Conservation (phyloP, 2,329 filamentous ascomycete genomes). For the Lachnellula arida region DNA sequence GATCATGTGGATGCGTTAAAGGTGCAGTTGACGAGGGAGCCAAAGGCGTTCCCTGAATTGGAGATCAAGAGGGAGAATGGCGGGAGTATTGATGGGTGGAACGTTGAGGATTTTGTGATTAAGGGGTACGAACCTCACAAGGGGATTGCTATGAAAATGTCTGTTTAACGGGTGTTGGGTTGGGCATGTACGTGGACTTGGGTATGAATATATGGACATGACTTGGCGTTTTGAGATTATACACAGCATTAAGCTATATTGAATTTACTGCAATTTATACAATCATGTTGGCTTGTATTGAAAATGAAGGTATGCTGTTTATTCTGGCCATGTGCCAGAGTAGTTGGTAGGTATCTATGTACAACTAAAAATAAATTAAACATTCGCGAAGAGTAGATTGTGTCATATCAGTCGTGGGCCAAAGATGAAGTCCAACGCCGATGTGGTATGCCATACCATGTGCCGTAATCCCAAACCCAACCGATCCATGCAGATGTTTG, state of each 20-base stretch:
- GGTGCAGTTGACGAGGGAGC: constrained; percentile 74
- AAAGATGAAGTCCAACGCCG: too few species aligned
- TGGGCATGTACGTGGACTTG: not conserved
- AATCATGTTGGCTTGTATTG: not conserved
- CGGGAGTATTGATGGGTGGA: constrained; percentile 86
- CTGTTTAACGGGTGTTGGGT: constrained; percentile 50
- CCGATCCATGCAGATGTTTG: not conserved
- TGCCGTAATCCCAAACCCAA: not conserved
- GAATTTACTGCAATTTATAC: not conserved
- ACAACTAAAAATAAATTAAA: too few species aligned
- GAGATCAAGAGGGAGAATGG: constrained; percentile 64
- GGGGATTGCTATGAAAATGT: constrained; percentile 98
- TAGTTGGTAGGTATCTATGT: too few species aligned
- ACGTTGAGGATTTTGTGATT: constrained; percentile 79
- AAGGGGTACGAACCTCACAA: constrained; percentile 88
- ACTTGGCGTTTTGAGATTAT: not conserved
- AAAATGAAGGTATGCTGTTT: too few species aligned
- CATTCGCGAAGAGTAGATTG: too few species aligned
- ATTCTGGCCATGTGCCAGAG: too few species aligned
- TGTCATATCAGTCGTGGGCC: too few species aligned
- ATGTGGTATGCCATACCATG: not conserved
- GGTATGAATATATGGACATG: not conserved
- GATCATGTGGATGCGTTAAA: constrained; percentile 88
- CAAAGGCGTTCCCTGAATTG: constrained; percentile 73
- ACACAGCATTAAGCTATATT: not conserved